Evolutionary conservation across 192 early-diverging fungal genomes (phyloP), one percentile per base, ranked within the genome.

Genomic region (Coemansia biformis): DNA sequence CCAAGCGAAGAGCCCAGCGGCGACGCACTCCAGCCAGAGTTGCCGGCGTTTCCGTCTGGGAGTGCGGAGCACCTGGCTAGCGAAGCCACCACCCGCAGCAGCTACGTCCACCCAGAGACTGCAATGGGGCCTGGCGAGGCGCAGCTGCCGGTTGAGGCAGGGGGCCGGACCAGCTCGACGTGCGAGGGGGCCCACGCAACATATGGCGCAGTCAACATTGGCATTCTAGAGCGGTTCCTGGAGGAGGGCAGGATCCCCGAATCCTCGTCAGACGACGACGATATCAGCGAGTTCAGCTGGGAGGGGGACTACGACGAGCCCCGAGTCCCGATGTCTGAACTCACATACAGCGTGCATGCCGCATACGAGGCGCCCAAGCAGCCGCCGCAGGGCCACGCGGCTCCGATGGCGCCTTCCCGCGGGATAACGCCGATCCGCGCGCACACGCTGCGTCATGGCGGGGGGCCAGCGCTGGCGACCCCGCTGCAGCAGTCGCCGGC

Each of bases 181-280:
- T 39, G 4, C 7, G 19, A 26, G 15, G 18, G 31, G 2, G 65
- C 55, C 19, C 48, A 44, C 49, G 60, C 58, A 38, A 40, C 18
- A n/a, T 59, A 55, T 19, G 59, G 64, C 5, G 38, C 58, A 0
- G 67, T 68, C 43, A 75, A 75, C n/a, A 56, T 75, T 32, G 61
- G 51, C 10, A 52, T 56, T 13, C 38, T 75, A 21, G 61, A 75
- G 50, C 59, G 50, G 42, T 75, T 75, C 32, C 51, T 75, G 2
- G 65, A 63, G 17, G 61, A 66, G 8, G 72, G 72, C 11, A 56
- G 63, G 30, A 54, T 75, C 13, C 72, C 65, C 1, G 60, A 46
- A 4, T 63, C 72, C 5, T 63, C 65, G 13, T 75, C 72, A 0
- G 59, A 62, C 16, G 58, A 63, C 17, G 55, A 30, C 29, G 4